phyloP scores from a whole-genome alignment of 192 early-diverging fungal genomes.

The Mortierella hygrophila region DNA sequence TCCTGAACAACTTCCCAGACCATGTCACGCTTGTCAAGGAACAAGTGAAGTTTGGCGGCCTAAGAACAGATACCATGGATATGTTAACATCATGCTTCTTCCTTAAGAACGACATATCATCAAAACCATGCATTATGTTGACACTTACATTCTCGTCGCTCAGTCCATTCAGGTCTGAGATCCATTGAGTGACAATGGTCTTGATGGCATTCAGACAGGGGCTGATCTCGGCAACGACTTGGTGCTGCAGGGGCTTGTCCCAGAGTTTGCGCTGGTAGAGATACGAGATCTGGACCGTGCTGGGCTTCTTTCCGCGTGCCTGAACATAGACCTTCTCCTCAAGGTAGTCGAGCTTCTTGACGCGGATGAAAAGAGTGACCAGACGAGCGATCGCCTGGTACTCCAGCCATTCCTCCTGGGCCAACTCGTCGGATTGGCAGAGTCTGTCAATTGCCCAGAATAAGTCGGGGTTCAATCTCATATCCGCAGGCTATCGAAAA shows the following conservation, averaged over 20 bases:
- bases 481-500: slow-evolving; percentile 44
- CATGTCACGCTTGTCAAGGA: slow-evolving; percentile 67
- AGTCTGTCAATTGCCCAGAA: slow-evolving; percentile 51
- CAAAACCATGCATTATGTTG: not conserved
- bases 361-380: slow-evolving; percentile 44
- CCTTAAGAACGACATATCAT: not conserved
- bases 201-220: slow-evolving; percentile 46
- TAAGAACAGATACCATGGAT: not conserved
- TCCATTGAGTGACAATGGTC: slow-evolving; percentile 47
- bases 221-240: slow-evolving; percentile 50
- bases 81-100: not conserved
- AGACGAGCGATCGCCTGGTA: slow-evolving; percentile 45
- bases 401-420: slow-evolving; percentile 31
- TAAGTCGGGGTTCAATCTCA: slow-evolving; percentile 46
- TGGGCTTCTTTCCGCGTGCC: slow-evolving; percentile 49
- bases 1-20: slow-evolving; percentile 62
- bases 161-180: slow-evolving; percentile 43
- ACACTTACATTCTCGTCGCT: slow-evolving; percentile 47
- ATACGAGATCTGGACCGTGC: slow-evolving; percentile 42
- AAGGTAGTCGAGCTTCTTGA: slow-evolving; percentile 46
- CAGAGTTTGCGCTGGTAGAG: slow-evolving; percentile 48
- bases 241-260: slow-evolving; percentile 54
- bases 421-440: slow-evolving; percentile 21
- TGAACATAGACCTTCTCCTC: slow-evolving; percentile 47
- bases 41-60: slow-evolving; percentile 47